Conservation (phyloP, 2,329 filamentous ascomycete species). For the Atkinsonella hypoxylon region DNA sequence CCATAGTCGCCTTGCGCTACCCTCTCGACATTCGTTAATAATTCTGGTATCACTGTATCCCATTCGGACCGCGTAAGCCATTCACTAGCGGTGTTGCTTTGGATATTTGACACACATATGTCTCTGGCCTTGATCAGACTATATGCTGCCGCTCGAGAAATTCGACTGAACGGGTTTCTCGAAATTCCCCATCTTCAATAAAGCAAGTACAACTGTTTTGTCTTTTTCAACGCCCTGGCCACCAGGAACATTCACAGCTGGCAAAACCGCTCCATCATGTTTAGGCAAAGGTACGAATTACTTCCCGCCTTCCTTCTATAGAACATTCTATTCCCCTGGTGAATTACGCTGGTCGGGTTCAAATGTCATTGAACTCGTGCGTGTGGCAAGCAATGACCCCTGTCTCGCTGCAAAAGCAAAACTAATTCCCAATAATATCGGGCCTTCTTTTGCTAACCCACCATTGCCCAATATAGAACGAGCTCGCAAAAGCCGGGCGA, state of each 20-base stretch:
- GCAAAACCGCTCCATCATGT: slow-evolving; percentile 7
- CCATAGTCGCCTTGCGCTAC: background rate
- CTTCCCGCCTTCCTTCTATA: background rate
- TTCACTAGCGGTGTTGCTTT: background rate
- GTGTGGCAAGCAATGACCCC: too few species aligned
- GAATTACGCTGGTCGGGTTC: background rate
- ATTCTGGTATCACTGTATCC: background rate
- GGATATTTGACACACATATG: background rate
- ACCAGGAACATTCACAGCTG: background rate
- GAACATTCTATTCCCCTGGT: background rate
- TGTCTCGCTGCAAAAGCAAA: background rate
- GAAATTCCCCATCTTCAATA: background rate
- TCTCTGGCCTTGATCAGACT: background rate
- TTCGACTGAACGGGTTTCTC: background rate
- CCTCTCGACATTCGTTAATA: background rate
- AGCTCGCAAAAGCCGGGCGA: slow-evolving; percentile 74
- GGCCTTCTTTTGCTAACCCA: background rate
- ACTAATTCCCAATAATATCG: background rate
- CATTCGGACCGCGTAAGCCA: background rate
- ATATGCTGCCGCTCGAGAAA: background rate
- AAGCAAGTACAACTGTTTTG: background rate
- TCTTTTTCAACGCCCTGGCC: background rate
- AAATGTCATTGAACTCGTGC: too few species aligned
- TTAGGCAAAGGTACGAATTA: slow-evolving; percentile 9
- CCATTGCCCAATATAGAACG: slow-evolving; percentile 34